Evolutionary conservation across 352 stramenopile genomes (phyloP), one percentile per base, ranked within the genome.

Genomic region (Stephanocyclus meneghinianus): DNA sequence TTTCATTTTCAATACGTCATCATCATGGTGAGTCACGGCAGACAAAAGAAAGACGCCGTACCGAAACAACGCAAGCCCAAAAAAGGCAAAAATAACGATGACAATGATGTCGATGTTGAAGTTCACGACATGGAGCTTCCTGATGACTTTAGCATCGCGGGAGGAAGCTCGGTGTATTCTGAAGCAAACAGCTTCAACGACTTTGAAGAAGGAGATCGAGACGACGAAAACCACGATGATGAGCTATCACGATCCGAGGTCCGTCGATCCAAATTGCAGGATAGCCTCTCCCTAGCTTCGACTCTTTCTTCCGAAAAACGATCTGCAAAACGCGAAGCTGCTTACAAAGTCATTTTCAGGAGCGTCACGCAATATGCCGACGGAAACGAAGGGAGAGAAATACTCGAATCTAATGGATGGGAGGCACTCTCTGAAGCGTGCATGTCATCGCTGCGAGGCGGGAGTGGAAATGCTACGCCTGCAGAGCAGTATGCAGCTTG

Each of bases 401-500:
- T 76, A 11, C 51, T 88, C 10, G 55, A 76, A 37, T 56, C 47
- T 30, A 40, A 67, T 32, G 35, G 35, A 40, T 77, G 71, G 67
- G 32, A 61, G 26, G 32, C 8, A 13, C 18, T 83, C 18, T 62
- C 29, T 13, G 67, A 76, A 21, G 42, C 61, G 8, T 90, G 80
- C 56, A 53, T 73, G 32, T 76, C 64, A 50, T 70, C 67, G 11
- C 18, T 90, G 18, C 73, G 69, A 63, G 65, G 59, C 0, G 63
- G 55, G 15, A 62, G 47, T 13, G 35, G 10, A 42, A 82, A 81
- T 37, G 55, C 76, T 10, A 73, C 57, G 8, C 84, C 88, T 16
- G 50, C 81, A 21, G 87, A 92, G 75, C 89, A 92, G 74, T 94
- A 94, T 77, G 89, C 87, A 1, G 78, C 84, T 1, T 94, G 89